Evolutionary conservation across 176 grass and related monocot species (phyloP).

Genomic region (Juncus inflexus): DNA sequence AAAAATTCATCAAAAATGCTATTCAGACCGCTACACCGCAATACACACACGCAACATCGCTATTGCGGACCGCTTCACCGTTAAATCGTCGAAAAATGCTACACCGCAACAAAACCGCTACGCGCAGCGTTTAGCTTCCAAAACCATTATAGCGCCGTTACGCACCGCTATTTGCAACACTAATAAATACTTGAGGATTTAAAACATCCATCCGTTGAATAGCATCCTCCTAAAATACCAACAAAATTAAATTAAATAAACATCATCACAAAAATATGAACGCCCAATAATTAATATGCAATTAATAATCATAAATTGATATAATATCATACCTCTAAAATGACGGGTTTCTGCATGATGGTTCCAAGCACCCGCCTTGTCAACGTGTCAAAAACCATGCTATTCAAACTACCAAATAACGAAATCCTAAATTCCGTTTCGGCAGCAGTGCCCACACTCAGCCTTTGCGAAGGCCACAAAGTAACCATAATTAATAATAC

Average conservation of each 20-base stretch:
- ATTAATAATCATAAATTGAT: background rate
- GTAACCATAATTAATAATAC: conserved; percentile 60
- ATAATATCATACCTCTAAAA: conserved; percentile 52
- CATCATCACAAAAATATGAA: background rate
- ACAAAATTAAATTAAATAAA: conserved; percentile 19
- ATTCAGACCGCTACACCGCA: too few relatives aligned
- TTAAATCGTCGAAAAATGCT: too few relatives aligned
- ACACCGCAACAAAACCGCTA: too few relatives aligned
- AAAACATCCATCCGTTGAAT: conserved; percentile 76
- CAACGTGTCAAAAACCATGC: conserved; percentile 59
- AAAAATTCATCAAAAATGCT: too few relatives aligned
- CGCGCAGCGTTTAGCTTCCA: too few relatives aligned
- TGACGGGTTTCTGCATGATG: conserved; percentile 77
- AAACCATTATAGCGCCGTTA: too few relatives aligned
- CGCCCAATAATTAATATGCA: too few relatives aligned
- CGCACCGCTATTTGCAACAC: too few relatives aligned
- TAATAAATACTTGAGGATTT: conserved; percentile 95
- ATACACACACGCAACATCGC: too few relatives aligned
- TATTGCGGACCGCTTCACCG: too few relatives aligned
- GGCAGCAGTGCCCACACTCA: conserved; percentile 38
- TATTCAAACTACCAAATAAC: conserved; percentile 65
- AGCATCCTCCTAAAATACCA: conserved; percentile 59
- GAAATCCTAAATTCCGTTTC: conserved; percentile 27
- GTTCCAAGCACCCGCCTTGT: conserved; percentile 69
- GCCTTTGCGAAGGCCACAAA: conserved; percentile 71